A percentile compares a stretch with the other conserved stretches of the same genome.
Evolutionary conservation across 2,329 filamentous ascomycete species (phyloP).

Genomic region (Chrysosporium queenslandicum): DNA sequence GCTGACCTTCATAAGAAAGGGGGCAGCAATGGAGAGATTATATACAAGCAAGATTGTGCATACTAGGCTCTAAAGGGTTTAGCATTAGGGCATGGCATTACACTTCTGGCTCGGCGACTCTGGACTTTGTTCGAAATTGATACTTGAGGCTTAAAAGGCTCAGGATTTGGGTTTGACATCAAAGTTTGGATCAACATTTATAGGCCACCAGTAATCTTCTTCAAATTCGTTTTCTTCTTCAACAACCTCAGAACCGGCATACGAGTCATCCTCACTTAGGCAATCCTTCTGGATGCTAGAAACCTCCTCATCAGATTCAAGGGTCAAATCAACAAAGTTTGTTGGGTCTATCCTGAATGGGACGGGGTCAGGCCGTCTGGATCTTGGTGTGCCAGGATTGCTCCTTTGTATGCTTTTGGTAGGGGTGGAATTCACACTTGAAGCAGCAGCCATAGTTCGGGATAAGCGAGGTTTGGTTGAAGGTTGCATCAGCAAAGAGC

Average conservation of each 20-base stretch:
- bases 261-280: background rate
- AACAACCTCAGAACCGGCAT: background rate
- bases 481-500: background rate
- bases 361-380: background rate
- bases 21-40: no score
- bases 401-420: background rate
- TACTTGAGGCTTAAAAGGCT: no score
- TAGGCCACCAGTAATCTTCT: slow-evolving; percentile 18
- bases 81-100: no score
- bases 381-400: background rate
- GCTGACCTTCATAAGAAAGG: no score
- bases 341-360: slow-evolving; percentile 3
- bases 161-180: no score
- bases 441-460: background rate
- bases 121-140: no score
- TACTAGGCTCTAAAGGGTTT: no score
- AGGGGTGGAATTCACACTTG: background rate
- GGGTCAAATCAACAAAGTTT: slow-evolving; percentile 6
- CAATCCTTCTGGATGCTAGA: background rate
- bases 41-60: no score
- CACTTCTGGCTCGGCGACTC: no score
- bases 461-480: background rate
- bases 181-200: slow-evolving; percentile 16
- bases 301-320: slow-evolving; percentile 5
- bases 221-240: slow-evolving; percentile 8